Evolutionary conservation across 2,329 filamentous ascomycete species (phyloP), one percentile per base, ranked within the genome.

Genomic region (Sporothrix euskadiensis): DNA sequence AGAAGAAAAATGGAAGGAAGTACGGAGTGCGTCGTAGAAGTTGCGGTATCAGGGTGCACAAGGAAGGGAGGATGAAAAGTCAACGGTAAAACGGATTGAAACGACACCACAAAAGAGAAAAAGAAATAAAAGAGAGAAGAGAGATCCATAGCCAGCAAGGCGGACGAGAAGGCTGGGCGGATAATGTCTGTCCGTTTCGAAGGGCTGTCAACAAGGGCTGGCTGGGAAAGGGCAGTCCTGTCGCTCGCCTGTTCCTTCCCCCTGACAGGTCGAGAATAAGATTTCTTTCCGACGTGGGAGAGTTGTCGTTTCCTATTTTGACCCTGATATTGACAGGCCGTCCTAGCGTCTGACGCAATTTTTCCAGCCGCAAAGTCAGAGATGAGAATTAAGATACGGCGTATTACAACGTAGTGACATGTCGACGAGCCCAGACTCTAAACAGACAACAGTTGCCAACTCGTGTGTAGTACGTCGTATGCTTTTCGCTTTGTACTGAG

Each of bases 271-370:
- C 22, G 41, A 69, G 30, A 70, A 30, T 41, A 49, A 22, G n/a
- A 59, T 59, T 59, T 59, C 56, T 59, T 19, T 59, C 56, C 56
- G 56, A 19, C 56, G 35, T 39, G 57, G 57, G 35, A 35, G 32
- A 61, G 32, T 16, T 61, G 35, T 44, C 44, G 32, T 41, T 63
- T 63, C 35, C 59, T 44, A 6, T 44, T 63, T 10, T 44, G 59
- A 16, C 22, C 26, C 9, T 63, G 59, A 32, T 68, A 68, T 52
- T 56, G 8, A 68, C 49, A 69, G 65, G 14, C 69, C 44, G 54
- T 73, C 59, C 49, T 73, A 74, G 73, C 71, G 73, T 41, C 73
- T 75, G 73, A 75, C 74, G 74, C 74, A 74, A 75, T 75, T 66
- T 75, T 41, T 41, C 57, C 39, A 70, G 59, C 39, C 66, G 26